Base-by-base conservation (phyloP, 306 rosid genomes). In the Lotus japonicus region DNA sequence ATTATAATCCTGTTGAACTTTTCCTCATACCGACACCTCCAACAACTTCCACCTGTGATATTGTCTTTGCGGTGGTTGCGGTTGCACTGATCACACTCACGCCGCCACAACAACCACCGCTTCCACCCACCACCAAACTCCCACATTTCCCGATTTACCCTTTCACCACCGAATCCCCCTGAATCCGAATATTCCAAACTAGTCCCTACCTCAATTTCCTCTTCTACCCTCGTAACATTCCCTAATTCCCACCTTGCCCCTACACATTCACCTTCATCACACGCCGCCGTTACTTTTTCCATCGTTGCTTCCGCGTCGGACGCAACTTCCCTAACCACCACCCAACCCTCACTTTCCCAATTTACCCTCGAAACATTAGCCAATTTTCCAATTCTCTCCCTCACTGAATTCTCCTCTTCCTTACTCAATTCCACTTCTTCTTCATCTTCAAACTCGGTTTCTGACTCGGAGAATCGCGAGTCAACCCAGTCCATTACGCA, bases 331-430 rank as follows among this genome's bases (percentile, higher is more conserved):
- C 95, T 85, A 71, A 88, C 97, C 70, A 15, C 72, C 61, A 69
- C 60, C 98, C 97, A 94, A 19, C 75, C 87, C 9, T 86, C 82
- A 0, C 72, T 70, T 82, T 88, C 97, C 98, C 98, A 92, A 54
- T 80, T 81, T 76, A 33, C 83, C 89, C 83, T 85, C 36, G 12
- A 4, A 0, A 3, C 67, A 2, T 87, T 26, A 0, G 80, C 87
- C 68, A 90, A 77, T 86, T 83, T 71, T 58, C 96, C 49, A 10
- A 92, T 77, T 16, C 87, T 81, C 13, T 59, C 72, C 63, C 44
- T 77, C 0, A 64, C 81, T 9, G 71, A 80, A 65, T 58, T 15
- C 28, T 31, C 12, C 18, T 17, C 58, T 10, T 64, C 56, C 0
- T 14, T 31, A 1, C 64, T 39, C 8, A 43, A 4, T 14, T 6